Evolutionary conservation across 805 yeast genomes (phyloP), one percentile per base, ranked within the genome.

Genomic region (Candida multigemmis): DNA sequence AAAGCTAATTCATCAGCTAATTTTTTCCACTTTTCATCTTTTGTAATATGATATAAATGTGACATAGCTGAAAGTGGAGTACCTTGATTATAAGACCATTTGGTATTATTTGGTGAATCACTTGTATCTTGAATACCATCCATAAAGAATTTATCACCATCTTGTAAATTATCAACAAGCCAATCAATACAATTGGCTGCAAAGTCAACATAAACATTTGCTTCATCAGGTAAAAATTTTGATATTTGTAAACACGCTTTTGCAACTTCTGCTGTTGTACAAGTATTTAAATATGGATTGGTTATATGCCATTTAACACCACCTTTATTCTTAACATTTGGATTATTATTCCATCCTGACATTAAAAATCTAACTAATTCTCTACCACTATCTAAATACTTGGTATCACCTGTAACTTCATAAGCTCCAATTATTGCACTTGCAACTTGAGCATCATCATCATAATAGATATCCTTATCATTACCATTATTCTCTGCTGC

Each of bases 361-460:
- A 75, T 70, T 35, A 78, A 48, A 38, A 77, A 77, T 22, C 72
- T 48, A 30, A 68, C 74, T 38, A 74, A 56, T 36, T 73, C 79
- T 26, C 71, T 57, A 6, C 75, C 80, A 37, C 60, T 57, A 37
- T 68, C 73, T 34, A 78, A 53, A 42, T 60, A 73, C 24, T 55
- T 53, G 37, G 53, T 53, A 35, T 76, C 68, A 2, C 68, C 69
- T 1, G 84, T 75, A 14, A 74, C 82, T 41, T 77, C 85, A 42
- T 72, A 77, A 2, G 82, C 81, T 3, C 74, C 65, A 31, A 79
- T 53, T 38, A 75, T 57, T 3, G 77, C 78, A 39, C 74, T 60
- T 10, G 80, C 77, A 9, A 77, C 72, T 45, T 78, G 87, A 3
- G 86, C 87, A 44, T 77, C 80, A 42, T 78, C 87, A 42, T 78